Evolutionary conservation across 306 rosid genomes (phyloP), one percentile per base, ranked within the genome.

Genomic region (Benincasa hispida): DNA sequence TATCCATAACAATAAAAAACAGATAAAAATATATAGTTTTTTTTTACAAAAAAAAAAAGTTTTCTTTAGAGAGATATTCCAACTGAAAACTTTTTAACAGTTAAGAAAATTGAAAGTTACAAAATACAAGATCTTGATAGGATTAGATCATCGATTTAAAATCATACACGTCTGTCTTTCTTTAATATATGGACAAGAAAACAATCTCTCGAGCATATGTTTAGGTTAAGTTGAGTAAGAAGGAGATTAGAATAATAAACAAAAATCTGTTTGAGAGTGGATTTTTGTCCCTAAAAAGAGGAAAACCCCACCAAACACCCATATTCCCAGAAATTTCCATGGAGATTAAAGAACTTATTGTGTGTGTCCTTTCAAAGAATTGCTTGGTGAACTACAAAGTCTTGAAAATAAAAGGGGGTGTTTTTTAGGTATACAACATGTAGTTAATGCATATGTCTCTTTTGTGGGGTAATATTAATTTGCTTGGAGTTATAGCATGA

Each of bases 221-320:
- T 62, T 32, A 62, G 69, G 69, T 61, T 30, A 32, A 32, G 35
- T 41, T 41, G 25, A 34, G 2, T 1, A 34, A 32, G 15, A 37
- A 15, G 2, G 11, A 67, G 8, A 35, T 19, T 63, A 18, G 3
- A 63, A 39, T 10, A 6, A 19, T 10, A 21, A 39, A 67, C 28
- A 39, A 39, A 66, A 35, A 45, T 3, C 22, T 53, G 1, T 21
- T 39, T 35, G 18, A 4, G 3, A 8, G 18, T 67, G 53, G 74
- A 67, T 67, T 67, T 39, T 67, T 67, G 74, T 67, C 53, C 74
- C 53, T 4, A 0, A 24, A 37, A 10, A 67, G 74, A 39, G n/a
- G 19, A 67, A 67, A 67, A 48, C 74, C 74, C 74, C 74, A 67
- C 72, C 72, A 66, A 66, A 66, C 72, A 37, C 72, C 72, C 72